phyloP scores from a whole-genome alignment of 495 filamentous ascomycete species.

The Penicillium canescens region DNA sequence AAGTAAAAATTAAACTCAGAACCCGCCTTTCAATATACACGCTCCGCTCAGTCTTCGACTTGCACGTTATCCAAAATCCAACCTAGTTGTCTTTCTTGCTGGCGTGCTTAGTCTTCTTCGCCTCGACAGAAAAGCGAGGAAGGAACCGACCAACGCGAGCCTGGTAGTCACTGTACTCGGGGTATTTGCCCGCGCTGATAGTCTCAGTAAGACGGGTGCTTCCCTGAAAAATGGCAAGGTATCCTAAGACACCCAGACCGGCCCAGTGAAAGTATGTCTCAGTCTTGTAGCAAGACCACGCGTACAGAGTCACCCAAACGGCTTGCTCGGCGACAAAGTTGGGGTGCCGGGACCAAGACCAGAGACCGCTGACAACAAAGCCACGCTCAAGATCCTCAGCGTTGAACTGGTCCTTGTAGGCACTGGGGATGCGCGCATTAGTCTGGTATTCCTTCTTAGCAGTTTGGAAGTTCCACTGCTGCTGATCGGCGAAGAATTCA shows the following conservation, averaged over 20 bases:
- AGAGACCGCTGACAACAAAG: conserved; percentile 84
- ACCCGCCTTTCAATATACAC: neutral
- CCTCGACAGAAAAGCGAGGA: conserved; percentile 57
- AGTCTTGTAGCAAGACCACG: conserved; percentile 78
- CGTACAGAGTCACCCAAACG: conserved; percentile 84
- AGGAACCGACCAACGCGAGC: conserved; percentile 77
- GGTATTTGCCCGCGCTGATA: conserved; percentile 79
- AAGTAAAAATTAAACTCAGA: neutral
- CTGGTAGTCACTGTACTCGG: conserved; percentile 86
- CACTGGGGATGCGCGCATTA: conserved; percentile 65
- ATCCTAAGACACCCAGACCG: conserved; percentile 64
- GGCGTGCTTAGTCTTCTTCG: conserved; percentile 30
- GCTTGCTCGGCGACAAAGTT: conserved; percentile 93
- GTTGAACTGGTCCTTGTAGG: conserved; percentile 42
- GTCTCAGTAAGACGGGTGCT: conserved; percentile 85
- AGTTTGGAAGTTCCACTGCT: conserved; percentile 88
- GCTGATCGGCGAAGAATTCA: conserved; percentile 83
- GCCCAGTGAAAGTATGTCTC: conserved; percentile 77
- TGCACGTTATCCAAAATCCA: conserved; percentile 7
- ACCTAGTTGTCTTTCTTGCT: conserved; percentile 27
- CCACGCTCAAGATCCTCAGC: conserved; percentile 86
- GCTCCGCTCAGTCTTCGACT: neutral
- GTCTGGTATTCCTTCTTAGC: conserved; percentile 76
- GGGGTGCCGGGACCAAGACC: conserved; percentile 84
- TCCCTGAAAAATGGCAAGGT: conserved; percentile 81